phyloP scores from a whole-genome alignment of 2,329 filamentous ascomycete genomes.

The Trichoderma sp. region DNA sequence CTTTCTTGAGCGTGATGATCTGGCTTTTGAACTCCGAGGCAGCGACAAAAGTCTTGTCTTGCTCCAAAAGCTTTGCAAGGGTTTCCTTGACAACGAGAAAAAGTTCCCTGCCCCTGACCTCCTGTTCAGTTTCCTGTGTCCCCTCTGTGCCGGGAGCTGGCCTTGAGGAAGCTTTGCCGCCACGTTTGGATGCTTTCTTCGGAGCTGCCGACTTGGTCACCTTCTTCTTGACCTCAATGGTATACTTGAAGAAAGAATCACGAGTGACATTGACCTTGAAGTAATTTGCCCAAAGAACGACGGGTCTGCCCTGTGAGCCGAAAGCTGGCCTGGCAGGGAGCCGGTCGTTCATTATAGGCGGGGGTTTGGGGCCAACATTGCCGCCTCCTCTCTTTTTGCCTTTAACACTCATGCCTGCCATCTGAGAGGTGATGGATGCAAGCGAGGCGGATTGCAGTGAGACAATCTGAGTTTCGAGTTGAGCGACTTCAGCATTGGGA shows the following conservation, averaged over 20 bases:
- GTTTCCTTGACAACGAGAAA: conserved; percentile 41
- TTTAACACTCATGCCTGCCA: conserved; percentile 36
- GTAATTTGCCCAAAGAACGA: conserved; percentile 55
- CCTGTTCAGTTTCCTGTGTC: not conserved
- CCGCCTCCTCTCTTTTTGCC: conserved; percentile 20
- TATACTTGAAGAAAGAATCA: conserved; percentile 44
- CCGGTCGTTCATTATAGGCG: conserved; percentile 23
- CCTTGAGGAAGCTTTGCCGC: conserved; percentile 18
- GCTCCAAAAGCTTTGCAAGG: conserved; percentile 35
- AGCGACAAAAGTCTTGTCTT: conserved; percentile 31
- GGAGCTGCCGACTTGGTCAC: conserved; percentile 28
- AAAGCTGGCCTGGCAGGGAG: conserved; percentile 51
- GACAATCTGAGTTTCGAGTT: conserved; percentile 43
- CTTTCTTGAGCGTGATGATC: conserved; percentile 39
- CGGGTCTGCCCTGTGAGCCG: conserved; percentile 41
- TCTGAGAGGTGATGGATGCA: conserved; percentile 34
- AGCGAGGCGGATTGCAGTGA: conserved; percentile 31
- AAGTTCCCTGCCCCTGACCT: conserved; percentile 44
- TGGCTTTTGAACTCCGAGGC: conserved; percentile 53
- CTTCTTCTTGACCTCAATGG: conserved; percentile 38
- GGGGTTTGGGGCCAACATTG: not conserved
- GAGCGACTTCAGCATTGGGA: conserved; percentile 29
- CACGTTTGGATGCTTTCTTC: conserved; percentile 7
- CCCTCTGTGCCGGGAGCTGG: conserved; percentile 13
- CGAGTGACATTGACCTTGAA: conserved; percentile 44